Conservation (phyloP, 2,329 filamentous ascomycete genomes). For the Colletotrichum scovillei region DNA sequence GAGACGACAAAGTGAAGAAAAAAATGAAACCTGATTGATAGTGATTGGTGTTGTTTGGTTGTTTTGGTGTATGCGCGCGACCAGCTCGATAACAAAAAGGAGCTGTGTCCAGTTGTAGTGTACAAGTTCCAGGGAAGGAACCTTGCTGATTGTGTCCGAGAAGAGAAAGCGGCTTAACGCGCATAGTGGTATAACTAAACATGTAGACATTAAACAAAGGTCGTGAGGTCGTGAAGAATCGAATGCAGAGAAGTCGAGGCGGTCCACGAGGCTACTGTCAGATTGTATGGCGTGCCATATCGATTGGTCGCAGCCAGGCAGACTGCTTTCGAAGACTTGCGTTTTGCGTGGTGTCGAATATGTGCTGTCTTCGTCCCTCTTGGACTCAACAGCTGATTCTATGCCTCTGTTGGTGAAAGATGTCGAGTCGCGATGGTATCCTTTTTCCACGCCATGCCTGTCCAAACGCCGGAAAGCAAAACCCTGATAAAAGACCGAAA, state of each 20-base stretch:
- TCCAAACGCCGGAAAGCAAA: slow-evolving; percentile 50
- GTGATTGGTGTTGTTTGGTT: slow-evolving; percentile 7
- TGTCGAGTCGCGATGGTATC: slow-evolving; percentile 25
- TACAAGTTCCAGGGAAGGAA: slow-evolving; percentile 14
- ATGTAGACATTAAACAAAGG: slow-evolving; percentile 39
- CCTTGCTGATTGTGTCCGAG: slow-evolving; percentile 30
- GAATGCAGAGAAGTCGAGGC: slow-evolving; percentile 32
- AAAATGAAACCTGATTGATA: slow-evolving; percentile 1
- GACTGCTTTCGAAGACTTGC: not conserved
- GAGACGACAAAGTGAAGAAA: slow-evolving; percentile 9
- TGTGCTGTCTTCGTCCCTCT: slow-evolving; percentile 17
- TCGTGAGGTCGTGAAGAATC: slow-evolving; percentile 39
- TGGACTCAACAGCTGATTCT: not conserved
- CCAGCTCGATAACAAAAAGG: not conserved
- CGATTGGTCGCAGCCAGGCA: not conserved
- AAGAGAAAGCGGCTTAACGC: slow-evolving; percentile 35
- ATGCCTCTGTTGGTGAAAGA: slow-evolving; percentile 17
- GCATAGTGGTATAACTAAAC: slow-evolving; percentile 36
- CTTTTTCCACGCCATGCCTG: slow-evolving; percentile 40
- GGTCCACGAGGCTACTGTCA: slow-evolving; percentile 9
- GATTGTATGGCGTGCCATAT: slow-evolving; percentile 2
- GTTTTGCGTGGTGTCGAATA: not conserved
- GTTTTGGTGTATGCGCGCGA: slow-evolving; percentile 19
- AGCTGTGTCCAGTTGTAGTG: slow-evolving; percentile 16
- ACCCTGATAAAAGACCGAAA: slow-evolving; percentile 10